Evolutionary conservation across 139 green algal species (phyloP), one percentile per base, ranked within the genome.

Genomic region (Picochlorum sp.): DNA sequence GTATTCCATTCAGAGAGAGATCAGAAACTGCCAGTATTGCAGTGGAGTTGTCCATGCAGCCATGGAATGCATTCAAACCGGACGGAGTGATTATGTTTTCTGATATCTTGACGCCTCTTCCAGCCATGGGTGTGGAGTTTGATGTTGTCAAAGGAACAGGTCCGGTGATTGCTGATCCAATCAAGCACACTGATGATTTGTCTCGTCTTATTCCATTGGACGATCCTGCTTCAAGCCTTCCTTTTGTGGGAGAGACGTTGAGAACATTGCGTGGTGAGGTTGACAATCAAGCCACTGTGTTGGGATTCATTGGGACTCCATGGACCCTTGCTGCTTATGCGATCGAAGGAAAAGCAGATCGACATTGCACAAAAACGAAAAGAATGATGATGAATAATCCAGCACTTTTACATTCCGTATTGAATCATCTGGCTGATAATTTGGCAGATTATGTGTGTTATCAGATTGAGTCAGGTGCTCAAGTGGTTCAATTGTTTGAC

Each of bases 1-100:
- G 87, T 75, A 90, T 92, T 51, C 75, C 78, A 1, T 98, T 98
- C 77, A 71, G 93, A 18, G 78, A 92, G 74, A 83, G 94, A 21
- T 96, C 86, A 4, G 94, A 99, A 81, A 99, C 91, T 3, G 76
- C 92, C 14, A 88, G 92, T 11, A 97, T 97, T 62, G 92, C 92
- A 34, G 88, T 90, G 21, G 90, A 92, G 81, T 77, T 99, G 21
- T 96, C 88, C 5, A 61, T 98, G 70, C 92, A 99, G 86, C 94
- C 94, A 4, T 98, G 84, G 83, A 67, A 82, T 14, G 85, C 92
- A 2, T 99, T 97, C 76, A 72, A 86, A 26, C 76, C 94, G 1
- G 94, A 99, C 62, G 94, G 88, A 49, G 92, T 99, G 57, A 97
- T 99, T 78, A 95, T 99, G 79, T 99, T 99, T 83, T 92, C 79